Conservation (phyloP, 371 early-diverging fungal species). For the Mortierella sp. region DNA sequence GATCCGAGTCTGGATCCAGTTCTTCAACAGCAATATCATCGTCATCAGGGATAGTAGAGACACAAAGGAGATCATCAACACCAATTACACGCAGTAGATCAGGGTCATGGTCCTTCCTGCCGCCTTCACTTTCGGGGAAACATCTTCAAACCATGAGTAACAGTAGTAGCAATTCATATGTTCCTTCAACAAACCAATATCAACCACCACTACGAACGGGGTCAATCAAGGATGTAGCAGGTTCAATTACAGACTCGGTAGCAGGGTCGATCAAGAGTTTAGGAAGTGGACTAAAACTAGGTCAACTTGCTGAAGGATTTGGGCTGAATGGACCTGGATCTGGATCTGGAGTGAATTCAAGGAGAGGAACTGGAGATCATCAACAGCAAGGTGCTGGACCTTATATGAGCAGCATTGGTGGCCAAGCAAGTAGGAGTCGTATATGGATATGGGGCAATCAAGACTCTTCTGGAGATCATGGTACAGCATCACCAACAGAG, state of each 20-base stretch:
- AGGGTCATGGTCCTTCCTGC: slow-evolving; percentile 20
- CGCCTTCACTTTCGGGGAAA: slow-evolving; percentile 23
- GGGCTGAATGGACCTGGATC: slow-evolving; percentile 23
- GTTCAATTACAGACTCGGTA: slow-evolving; percentile 41
- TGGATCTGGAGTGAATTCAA: slow-evolving; percentile 1
- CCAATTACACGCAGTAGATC: slow-evolving; percentile 6
- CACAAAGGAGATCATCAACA: slow-evolving; percentile 4
- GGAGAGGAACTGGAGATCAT: slow-evolving; percentile 15
- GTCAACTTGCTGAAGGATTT: slow-evolving; percentile 33
- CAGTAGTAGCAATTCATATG: not conserved
- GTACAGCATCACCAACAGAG: not conserved
- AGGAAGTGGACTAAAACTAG: slow-evolving; percentile 30
- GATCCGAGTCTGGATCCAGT: slow-evolving; percentile 11
- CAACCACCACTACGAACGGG: slow-evolving; percentile 8
- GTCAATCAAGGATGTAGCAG: slow-evolving; percentile 17
- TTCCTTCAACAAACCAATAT: not conserved
- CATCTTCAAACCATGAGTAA: slow-evolving; percentile 8
- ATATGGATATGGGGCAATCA: slow-evolving; percentile 33
- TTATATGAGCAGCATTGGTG: slow-evolving; percentile 12
- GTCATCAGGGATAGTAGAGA: not conserved
- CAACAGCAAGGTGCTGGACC: slow-evolving; percentile 5
- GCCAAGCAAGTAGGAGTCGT: slow-evolving; percentile 20
- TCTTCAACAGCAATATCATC: not conserved
- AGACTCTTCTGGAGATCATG: not conserved
- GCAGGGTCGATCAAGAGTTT: slow-evolving; percentile 48